phyloP scores from a whole-genome alignment of 768 basidiomycete genomes.

The Mycena filopes region DNA sequence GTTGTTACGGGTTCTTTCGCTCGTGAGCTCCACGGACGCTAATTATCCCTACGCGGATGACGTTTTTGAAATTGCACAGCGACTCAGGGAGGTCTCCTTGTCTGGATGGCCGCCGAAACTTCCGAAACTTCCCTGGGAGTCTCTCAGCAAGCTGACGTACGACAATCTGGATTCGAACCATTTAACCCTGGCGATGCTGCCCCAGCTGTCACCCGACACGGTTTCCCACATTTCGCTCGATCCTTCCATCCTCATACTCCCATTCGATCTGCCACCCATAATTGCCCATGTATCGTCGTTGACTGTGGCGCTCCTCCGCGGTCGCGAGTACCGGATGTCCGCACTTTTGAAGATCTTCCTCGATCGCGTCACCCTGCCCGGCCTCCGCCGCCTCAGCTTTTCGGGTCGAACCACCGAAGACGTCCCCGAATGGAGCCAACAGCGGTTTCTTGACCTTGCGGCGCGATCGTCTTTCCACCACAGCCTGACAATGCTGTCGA shows the following conservation, averaged over 20 bases:
- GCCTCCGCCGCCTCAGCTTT: too few relatives aligned
- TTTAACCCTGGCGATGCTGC: neutral
- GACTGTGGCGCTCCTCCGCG: neutral
- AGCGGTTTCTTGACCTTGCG: neutral
- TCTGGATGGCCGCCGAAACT: neutral
- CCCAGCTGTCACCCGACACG: neutral
- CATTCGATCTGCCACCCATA: neutral
- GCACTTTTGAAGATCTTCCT: too few relatives aligned
- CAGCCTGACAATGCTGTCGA: neutral
- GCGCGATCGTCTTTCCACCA: neutral
- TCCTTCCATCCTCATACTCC: neutral
- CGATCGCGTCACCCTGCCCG: too few relatives aligned
- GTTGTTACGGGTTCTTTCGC: neutral
- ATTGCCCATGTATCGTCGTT: neutral
- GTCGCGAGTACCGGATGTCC: too few relatives aligned
- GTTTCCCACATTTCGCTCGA: neutral
- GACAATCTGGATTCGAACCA: neutral
- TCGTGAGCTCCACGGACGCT: neutral
- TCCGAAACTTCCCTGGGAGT: conserved; percentile 2
- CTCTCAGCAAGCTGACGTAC: neutral
- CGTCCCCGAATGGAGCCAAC: conserved; percentile 9
- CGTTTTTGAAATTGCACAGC: conserved; percentile 9
- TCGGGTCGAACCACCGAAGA: too few relatives aligned
- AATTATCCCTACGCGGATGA: neutral
- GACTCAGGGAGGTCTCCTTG: neutral